phyloP scores from a whole-genome alignment of 306 rosid genomes.

The Vicia faba region DNA sequence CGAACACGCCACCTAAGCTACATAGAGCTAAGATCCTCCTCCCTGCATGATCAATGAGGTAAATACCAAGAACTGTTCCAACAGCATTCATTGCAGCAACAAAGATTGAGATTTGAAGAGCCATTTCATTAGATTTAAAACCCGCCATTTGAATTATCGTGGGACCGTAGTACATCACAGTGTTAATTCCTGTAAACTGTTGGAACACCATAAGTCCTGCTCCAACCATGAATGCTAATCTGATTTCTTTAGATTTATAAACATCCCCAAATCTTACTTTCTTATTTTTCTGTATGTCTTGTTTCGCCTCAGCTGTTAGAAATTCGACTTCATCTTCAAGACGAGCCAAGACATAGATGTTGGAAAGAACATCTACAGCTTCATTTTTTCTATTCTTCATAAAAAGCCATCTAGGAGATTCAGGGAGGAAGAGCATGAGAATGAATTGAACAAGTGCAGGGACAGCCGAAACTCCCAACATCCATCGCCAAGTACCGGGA shows the following conservation, averaged over 20 bases:
- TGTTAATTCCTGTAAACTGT: conserved; percentile 6
- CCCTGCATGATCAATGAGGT: conserved; percentile 75
- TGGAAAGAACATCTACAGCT: conserved; percentile 72
- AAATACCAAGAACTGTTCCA: conserved; percentile 78
- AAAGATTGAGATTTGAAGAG: conserved; percentile 71
- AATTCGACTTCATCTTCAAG: conserved; percentile 76
- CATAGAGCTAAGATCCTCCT: conserved; percentile 66
- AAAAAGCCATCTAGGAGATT: conserved; percentile 95
- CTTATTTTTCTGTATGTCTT: conserved; percentile 48
- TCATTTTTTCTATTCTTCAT: conserved; percentile 61
- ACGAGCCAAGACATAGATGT: conserved; percentile 68
- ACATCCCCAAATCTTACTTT: conserved; percentile 57
- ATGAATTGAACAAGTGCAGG: conserved; percentile 82
- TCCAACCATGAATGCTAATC: conserved; percentile 89
- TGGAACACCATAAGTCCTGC: conserved; percentile 50
- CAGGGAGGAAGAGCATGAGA: conserved; percentile 80
- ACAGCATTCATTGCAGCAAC: conserved; percentile 77
- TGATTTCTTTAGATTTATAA: conserved; percentile 66
- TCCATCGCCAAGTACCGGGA: conserved; percentile 97
- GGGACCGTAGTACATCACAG: conserved; percentile 76
- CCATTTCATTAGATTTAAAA: conserved; percentile 67
- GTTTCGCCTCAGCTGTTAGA: conserved; percentile 59
- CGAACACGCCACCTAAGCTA: conserved; percentile 70
- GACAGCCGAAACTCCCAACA: conserved; percentile 83
- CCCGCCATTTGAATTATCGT: conserved; percentile 84